Evolutionary conservation across 805 yeast genomes (phyloP).

Genomic region (Candida sanyiensis): DNA sequence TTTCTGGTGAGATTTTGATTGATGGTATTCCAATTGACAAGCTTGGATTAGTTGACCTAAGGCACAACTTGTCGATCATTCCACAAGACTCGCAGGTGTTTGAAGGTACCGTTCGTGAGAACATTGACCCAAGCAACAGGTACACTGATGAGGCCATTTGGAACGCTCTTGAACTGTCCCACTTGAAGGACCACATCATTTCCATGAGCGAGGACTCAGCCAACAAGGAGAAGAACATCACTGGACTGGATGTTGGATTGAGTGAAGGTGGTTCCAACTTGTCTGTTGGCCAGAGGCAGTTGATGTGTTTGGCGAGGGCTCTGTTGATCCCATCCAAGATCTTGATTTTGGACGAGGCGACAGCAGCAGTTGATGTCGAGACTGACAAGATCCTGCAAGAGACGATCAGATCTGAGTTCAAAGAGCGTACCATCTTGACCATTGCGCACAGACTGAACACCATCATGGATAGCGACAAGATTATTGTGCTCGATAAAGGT

Average conservation of each 20-base stretch:
- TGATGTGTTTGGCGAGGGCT: slow-evolving; percentile 79
- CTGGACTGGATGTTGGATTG: slow-evolving; percentile 49
- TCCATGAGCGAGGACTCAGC: slow-evolving; percentile 29
- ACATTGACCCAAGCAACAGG: slow-evolving; percentile 55
- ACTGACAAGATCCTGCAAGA: slow-evolving; percentile 74
- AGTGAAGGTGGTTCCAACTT: slow-evolving; percentile 68
- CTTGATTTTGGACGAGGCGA: slow-evolving; percentile 76
- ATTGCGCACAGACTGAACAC: slow-evolving; percentile 84
- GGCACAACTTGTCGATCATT: slow-evolving; percentile 54
- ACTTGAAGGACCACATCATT: slow-evolving; percentile 43
- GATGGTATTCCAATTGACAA: slow-evolving; percentile 49
- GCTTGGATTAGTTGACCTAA: slow-evolving; percentile 48
- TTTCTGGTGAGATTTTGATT: slow-evolving; percentile 46
- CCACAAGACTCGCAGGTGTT: slow-evolving; percentile 69
- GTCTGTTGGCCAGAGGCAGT: slow-evolving; percentile 73
- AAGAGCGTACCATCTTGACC: slow-evolving; percentile 72
- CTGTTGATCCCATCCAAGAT: slow-evolving; percentile 57
- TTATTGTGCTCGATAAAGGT: slow-evolving; percentile 72
- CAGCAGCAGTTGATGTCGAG: slow-evolving; percentile 85
- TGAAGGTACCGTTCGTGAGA: slow-evolving; percentile 55
- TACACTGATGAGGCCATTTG: slow-evolving; percentile 50
- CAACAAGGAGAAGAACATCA: slow-evolving; percentile 39
- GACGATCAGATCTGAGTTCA: slow-evolving; percentile 70
- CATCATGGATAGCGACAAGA: slow-evolving; percentile 73
- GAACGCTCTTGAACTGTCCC: slow-evolving; percentile 51